Evolutionary conservation across 352 stramenopile species (phyloP).

Genomic region (Phytophthora agathidicida): DNA sequence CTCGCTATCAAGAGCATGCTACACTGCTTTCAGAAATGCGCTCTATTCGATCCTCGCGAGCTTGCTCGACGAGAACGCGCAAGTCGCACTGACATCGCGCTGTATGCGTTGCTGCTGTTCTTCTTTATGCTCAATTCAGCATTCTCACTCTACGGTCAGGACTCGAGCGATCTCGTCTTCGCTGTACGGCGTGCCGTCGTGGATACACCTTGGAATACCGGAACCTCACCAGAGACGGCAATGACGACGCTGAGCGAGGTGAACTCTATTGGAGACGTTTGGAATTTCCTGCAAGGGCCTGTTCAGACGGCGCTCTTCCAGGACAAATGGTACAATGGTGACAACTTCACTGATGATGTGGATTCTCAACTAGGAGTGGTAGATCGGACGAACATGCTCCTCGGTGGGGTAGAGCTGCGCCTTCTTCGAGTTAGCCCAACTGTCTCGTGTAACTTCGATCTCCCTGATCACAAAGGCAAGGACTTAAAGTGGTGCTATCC

Average conservation of each 20-base stretch:
- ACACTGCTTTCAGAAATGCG: slow-evolving; percentile 73
- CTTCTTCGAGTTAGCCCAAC: slow-evolving; percentile 48
- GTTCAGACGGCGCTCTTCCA: slow-evolving; percentile 54
- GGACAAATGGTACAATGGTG: slow-evolving; percentile 63
- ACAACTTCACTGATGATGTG: slow-evolving; percentile 49
- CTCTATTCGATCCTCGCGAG: slow-evolving; percentile 61
- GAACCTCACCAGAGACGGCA: neutral
- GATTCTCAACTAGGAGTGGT: slow-evolving; percentile 61
- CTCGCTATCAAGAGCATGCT: slow-evolving; percentile 68
- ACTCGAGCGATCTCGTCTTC: slow-evolving; percentile 44
- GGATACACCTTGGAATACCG: slow-evolving; percentile 20
- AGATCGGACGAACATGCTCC: slow-evolving; percentile 52
- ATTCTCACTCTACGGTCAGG: slow-evolving; percentile 50
- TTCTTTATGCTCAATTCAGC: slow-evolving; percentile 51
- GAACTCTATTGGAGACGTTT: slow-evolving; percentile 52
- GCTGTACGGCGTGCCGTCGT: slow-evolving; percentile 34
- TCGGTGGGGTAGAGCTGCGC: slow-evolving; percentile 62
- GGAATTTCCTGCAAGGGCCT: slow-evolving; percentile 53
- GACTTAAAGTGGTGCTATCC: slow-evolving; percentile 44
- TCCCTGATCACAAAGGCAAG: neutral
- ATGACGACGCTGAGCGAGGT: slow-evolving; percentile 40
- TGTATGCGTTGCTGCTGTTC: slow-evolving; percentile 56
- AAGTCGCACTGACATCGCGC: slow-evolving; percentile 44
- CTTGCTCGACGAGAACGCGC: slow-evolving; percentile 46
- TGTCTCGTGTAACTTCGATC: slow-evolving; percentile 22